Evolutionary conservation across 1,284 basidiomycete genomes (phyloP).

Genomic region (Pseudozyma thailandica): DNA sequence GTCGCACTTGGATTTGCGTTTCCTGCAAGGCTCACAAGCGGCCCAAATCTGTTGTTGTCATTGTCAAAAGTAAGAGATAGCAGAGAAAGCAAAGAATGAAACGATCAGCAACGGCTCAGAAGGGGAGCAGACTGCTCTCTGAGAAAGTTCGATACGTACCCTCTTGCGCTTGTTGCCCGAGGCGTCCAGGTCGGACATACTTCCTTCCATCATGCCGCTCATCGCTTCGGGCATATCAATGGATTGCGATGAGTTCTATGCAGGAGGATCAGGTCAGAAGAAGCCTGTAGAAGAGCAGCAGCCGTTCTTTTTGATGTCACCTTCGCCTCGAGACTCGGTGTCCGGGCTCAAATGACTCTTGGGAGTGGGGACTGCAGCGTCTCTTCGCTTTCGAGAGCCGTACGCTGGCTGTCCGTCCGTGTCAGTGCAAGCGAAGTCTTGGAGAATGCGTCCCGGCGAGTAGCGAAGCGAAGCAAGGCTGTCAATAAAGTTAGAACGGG

Average conservation of each 20-base stretch:
- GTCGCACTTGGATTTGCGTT: conserved; percentile 56
- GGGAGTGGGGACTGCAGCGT: neutral
- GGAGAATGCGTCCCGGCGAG: no score
- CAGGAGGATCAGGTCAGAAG: no score
- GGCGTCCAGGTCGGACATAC: conserved; percentile 14
- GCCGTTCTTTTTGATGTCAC: neutral
- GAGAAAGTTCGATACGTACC: conserved; percentile 28
- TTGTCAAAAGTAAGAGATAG: neutral
- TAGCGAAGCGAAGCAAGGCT: no score
- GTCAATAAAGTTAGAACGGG: no score
- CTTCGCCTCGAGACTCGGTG: neutral
- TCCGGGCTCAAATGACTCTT: neutral
- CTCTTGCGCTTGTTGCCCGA: conserved; percentile 46
- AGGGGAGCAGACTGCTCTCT: no score
- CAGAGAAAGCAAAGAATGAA: neutral
- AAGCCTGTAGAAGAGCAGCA: no score
- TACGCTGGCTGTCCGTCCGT: no score
- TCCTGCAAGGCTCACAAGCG: conserved; percentile 56
- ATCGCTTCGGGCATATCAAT: conserved; percentile 26
- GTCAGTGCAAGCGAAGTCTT: no score
- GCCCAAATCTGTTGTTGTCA: conserved; percentile 58
- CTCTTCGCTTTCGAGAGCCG: no score
- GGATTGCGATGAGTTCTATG: neutral
- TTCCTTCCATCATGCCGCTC: conserved; percentile 25
- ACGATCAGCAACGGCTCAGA: neutral